Evolutionary conservation across 805 yeast genomes (phyloP).

Genomic region (Barnettozyma californica): DNA sequence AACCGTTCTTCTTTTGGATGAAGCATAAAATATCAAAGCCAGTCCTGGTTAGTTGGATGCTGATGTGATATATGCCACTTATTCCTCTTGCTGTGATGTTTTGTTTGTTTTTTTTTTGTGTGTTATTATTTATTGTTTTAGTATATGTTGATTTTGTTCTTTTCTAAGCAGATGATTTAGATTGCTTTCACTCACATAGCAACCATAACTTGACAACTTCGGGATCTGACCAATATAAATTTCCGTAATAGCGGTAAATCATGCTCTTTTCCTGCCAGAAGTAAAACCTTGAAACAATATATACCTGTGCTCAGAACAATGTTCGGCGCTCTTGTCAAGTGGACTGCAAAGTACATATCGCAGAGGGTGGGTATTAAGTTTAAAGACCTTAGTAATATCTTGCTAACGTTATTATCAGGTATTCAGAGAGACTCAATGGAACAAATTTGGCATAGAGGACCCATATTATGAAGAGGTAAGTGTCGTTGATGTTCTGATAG

Average conservation of each 20-base stretch:
- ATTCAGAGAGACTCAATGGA: conserved; percentile 29
- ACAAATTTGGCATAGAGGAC: conserved; percentile 38
- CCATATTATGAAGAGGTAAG: conserved; percentile 36
- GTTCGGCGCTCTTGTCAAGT: conserved; percentile 15
- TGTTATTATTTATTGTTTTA: too few species aligned
- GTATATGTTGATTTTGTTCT: background rate
- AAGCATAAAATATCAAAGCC: too few species aligned
- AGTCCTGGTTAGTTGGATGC: background rate
- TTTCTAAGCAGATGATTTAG: background rate
- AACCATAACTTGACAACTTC: background rate
- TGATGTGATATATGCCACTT: background rate
- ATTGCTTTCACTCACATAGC: background rate
- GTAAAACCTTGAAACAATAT: background rate
- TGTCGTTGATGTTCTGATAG: background rate
- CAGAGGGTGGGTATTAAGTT: conserved; percentile 18
- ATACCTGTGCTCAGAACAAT: conserved; percentile 1
- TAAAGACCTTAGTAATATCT: background rate
- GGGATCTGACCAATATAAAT: too few species aligned
- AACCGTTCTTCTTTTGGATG: background rate
- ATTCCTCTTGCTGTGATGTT: background rate
- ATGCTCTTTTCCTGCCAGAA: background rate
- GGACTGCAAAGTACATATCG: conserved; percentile 19
- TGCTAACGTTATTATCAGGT: conserved; percentile 9
- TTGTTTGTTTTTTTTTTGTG: background rate
- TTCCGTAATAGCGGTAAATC: too few species aligned